phyloP scores from a whole-genome alignment of 73 alveolate genomes.

The Paramecium bursaria region DNA sequence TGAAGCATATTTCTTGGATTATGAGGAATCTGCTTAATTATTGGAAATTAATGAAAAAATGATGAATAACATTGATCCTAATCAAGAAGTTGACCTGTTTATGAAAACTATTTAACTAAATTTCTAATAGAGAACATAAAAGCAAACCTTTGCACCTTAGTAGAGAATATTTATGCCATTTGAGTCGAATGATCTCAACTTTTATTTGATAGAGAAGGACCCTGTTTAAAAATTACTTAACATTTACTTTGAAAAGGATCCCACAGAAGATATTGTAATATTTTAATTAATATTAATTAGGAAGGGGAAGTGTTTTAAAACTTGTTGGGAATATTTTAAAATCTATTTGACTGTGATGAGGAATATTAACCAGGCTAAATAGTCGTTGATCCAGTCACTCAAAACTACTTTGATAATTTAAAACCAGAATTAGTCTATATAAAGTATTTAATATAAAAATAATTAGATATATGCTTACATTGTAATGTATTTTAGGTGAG shows the following conservation, averaged over 20 bases:
- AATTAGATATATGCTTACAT: slow-evolving; percentile 7
- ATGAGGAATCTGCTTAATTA: background rate
- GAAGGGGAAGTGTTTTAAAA: background rate
- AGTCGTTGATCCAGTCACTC: background rate
- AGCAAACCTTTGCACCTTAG: background rate
- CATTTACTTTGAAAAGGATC: background rate
- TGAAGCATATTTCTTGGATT: slow-evolving; percentile 41
- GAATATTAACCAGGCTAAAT: too few relatives aligned
- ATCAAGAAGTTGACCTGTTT: background rate
- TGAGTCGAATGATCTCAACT: background rate
- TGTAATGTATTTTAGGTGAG: background rate
- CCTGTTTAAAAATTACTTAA: background rate
- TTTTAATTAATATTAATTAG: too few relatives aligned
- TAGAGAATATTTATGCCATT: slow-evolving; percentile 13
- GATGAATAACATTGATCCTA: background rate
- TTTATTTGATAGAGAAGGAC: background rate
- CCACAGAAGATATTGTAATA: background rate
- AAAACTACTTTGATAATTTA: background rate
- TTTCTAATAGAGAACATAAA: background rate
- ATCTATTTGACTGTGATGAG: background rate
- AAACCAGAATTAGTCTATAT: background rate
- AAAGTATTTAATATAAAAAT: background rate
- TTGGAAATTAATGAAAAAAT: background rate
- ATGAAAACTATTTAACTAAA: background rate
- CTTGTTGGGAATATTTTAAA: too few relatives aligned